A percentile compares a stretch with the other conserved stretches of the same genome.
phyloP scores from a whole-genome alignment of 2,329 filamentous ascomycete species.

The Cercospora brassicicola region DNA sequence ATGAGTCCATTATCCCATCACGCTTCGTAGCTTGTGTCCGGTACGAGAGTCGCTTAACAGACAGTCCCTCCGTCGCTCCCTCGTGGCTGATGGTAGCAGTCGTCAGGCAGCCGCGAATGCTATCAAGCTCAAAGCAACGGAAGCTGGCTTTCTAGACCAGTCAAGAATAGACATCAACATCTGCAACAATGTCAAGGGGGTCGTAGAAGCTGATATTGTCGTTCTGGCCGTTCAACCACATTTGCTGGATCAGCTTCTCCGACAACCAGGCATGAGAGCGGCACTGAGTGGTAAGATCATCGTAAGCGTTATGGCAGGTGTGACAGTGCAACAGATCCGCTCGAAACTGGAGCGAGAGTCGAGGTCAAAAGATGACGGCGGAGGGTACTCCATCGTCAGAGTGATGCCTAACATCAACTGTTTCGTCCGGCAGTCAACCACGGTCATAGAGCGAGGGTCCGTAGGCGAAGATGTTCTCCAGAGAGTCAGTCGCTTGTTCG shows the following conservation, averaged over 20 bases:
- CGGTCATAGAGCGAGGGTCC: conserved; percentile 7
- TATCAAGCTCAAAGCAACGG: neutral
- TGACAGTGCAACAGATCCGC: conserved; percentile 7
- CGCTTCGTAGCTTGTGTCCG: conserved; percentile 16
- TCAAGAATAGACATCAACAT: conserved; percentile 1
- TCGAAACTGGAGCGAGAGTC: neutral
- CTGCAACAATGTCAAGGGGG: conserved; percentile 7
- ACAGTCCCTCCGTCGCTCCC: neutral
- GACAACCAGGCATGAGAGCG: conserved; percentile 9
- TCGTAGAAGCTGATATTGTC: conserved; percentile 9
- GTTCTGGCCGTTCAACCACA: conserved; percentile 16
- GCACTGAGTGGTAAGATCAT: conserved; percentile 16
- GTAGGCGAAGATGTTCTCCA: neutral
- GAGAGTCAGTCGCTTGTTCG: conserved; percentile 73
- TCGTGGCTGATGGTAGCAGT: neutral
- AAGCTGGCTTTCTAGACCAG: neutral
- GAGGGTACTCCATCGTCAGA: neutral
- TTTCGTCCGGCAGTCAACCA: conserved; percentile 11
- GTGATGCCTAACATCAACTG: conserved; percentile 19
- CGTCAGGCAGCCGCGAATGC: conserved; percentile 4
- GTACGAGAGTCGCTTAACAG: neutral
- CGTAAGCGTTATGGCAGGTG: conserved; percentile 20
- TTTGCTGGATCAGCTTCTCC: conserved; percentile 6
- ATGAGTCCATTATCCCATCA: neutral
- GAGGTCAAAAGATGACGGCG: neutral